Percentiles rank a stretch among this genome's conserved stretches.
Evolutionary conservation across 768 basidiomycete species (phyloP).

Genomic region (Xerocomus brunneocitrinus): DNA sequence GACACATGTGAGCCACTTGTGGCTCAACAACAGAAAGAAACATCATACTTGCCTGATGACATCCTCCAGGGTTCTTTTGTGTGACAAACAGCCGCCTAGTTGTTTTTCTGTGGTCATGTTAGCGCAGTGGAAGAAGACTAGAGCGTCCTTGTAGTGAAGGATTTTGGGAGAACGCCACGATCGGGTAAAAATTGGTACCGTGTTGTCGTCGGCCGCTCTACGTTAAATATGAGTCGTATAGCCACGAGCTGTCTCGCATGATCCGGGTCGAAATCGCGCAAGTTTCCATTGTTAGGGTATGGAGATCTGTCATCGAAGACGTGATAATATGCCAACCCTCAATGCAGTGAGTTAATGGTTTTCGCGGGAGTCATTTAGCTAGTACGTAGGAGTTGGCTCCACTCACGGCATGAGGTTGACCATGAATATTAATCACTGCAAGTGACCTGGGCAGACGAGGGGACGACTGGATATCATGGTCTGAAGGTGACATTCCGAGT

Average conservation of each 20-base stretch:
- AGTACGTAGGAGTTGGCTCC: not conserved
- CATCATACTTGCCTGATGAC: conserved; percentile 30
- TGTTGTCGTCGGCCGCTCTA: not conserved
- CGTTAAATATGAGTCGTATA: not conserved
- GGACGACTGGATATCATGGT: not conserved
- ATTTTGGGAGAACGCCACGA: not conserved
- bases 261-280: not conserved
- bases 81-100: not conserved
- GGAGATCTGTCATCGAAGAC: not conserved
- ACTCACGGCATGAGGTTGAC: not conserved
- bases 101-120: not conserved
- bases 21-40: not conserved
- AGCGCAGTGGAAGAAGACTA: not conserved
- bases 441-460: not conserved
- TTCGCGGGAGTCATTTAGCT: not conserved
- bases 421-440: not conserved
- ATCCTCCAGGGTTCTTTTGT: conserved; percentile 30
- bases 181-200: not conserved
- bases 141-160: not conserved
- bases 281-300: not conserved
- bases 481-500: not conserved
- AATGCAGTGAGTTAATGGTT: not conserved
- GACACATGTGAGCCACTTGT: not conserved
- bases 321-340: not conserved
- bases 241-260: not conserved